These are phyloP conservation scores for Populus tomentosa DNA, from an alignment of 441 rosid genomes.

Conservation along the genomic window DNA sequence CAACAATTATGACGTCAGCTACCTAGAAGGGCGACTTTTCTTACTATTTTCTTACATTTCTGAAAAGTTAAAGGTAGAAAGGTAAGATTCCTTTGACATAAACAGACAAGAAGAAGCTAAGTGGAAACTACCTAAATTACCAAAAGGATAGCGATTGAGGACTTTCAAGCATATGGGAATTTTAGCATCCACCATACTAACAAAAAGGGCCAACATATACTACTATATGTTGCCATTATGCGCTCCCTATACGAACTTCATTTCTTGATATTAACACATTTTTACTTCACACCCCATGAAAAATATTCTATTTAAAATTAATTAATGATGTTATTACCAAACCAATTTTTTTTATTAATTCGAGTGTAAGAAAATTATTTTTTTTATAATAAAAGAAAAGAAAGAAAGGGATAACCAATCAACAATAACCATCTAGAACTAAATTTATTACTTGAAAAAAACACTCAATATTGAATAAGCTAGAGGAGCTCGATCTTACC, in stretches of 20 bases:
- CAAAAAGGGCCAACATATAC: background rate
- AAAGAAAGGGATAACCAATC: background rate
- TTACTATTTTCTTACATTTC: background rate
- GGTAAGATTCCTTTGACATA: background rate
- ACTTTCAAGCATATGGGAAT: background rate
- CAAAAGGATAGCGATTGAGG: background rate
- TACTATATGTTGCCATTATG: background rate
- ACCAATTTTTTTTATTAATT: background rate
- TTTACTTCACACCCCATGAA: background rate
- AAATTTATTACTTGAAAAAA: background rate
- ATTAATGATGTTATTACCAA: background rate
- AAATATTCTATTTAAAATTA: no score
- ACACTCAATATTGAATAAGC: background rate
- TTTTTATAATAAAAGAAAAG: background rate
- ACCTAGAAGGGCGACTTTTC: background rate
- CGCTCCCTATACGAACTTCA: background rate
- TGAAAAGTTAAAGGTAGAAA: background rate
- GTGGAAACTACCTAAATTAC: background rate
- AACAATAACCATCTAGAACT: background rate
- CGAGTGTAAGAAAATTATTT: background rate
- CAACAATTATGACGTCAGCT: background rate
- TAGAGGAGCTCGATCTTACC: constrained; percentile 19
- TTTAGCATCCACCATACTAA: background rate
- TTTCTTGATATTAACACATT: background rate
- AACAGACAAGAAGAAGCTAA: background rate